These are phyloP conservation scores for Auxenochlorella pyrenoidosa DNA, from an alignment of 139 green algal species.

Conservation along the genomic window DNA sequence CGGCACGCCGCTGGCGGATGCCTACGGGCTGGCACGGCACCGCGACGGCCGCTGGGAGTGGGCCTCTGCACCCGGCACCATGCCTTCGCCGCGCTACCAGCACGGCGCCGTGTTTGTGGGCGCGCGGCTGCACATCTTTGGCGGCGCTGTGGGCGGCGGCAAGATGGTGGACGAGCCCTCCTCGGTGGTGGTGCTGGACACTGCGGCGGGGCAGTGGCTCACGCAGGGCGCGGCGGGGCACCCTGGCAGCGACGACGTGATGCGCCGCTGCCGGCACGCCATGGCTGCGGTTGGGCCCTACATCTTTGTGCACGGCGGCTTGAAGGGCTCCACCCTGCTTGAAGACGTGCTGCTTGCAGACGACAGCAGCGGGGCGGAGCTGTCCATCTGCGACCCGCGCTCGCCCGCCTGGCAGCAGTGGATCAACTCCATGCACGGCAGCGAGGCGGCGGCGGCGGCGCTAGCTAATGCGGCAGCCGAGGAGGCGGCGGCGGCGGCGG, in stretches of 20 bases:
- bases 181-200: conserved; percentile 92
- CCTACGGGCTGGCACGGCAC: conserved; percentile 96
- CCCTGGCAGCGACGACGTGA: conserved; percentile 29
- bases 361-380: conserved; percentile 77
- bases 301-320: conserved; percentile 96
- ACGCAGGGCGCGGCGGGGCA: conserved; percentile 17
- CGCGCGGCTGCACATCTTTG: conserved; percentile 93
- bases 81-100: conserved; percentile 95
- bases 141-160: conserved; percentile 94
- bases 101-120: conserved; percentile 97
- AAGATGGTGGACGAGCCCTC: conserved; percentile 92
- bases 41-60: conserved; percentile 98
- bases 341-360: conserved; percentile 86
- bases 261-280: conserved; percentile 81
- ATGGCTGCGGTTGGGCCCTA: conserved; percentile 88
- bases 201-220: conserved; percentile 68
- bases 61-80: conserved; percentile 93
- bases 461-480: conserved; percentile 82
- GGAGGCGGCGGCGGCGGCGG: conserved; percentile 87
- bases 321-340: conserved; percentile 86
- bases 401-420: conserved; percentile 78
- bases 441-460: conserved; percentile 68
- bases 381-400: conserved; percentile 85
- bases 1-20: conserved; percentile 88
- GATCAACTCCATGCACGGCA: conserved; percentile 80